Evolutionary conservation across 2,329 filamentous ascomycete species (phyloP), one percentile per base, ranked within the genome.

Genomic region (Pseudocercospora musae): DNA sequence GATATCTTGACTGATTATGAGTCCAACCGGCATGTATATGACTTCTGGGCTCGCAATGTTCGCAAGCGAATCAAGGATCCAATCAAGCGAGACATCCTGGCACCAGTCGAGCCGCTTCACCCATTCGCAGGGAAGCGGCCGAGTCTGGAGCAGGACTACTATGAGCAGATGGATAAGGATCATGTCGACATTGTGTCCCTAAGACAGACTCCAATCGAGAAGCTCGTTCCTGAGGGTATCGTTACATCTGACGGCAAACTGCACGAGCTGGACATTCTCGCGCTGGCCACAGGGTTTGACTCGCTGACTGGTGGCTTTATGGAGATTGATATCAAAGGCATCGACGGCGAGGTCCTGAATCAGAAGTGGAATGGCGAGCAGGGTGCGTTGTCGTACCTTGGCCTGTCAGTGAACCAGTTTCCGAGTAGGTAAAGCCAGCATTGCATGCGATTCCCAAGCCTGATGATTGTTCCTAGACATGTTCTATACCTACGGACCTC

Each of bases 11-110:
- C 74, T 18, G 73, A 78, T 29, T 48, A 73, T 0, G 75, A 81
- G 10, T 80, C 81, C 1, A 87, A 86, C 69, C 70, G 77, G 21
- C 76, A 79, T 56, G 75, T 78, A 0, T 87, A 86, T 68, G 74
- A 81, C 2, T 86, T 86, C 69, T 86, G 84, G 83, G 76, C 75
- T 1, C 77, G 78, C 62, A 84, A 84, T 70, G 79, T 79, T 0
- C 77, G 82, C 0, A 75, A 73, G 4, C 78, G 84, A 3, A 78
- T 87, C 42, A 71, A 74, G 0, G 82, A 86, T 59, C 78, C 83
- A 0, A 71, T 70, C 25, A 77, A 79, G 60, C 72, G 78, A n/a
- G 81, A 84, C 11, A 62, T 85, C 1, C 75, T 87, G 8, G 83
- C 82, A 0, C 58, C 58, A 0, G 21, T 60, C 6, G 50, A 27